Conservation (phyloP, 208 protist species). For the Wallacemonas collosoma region DNA sequence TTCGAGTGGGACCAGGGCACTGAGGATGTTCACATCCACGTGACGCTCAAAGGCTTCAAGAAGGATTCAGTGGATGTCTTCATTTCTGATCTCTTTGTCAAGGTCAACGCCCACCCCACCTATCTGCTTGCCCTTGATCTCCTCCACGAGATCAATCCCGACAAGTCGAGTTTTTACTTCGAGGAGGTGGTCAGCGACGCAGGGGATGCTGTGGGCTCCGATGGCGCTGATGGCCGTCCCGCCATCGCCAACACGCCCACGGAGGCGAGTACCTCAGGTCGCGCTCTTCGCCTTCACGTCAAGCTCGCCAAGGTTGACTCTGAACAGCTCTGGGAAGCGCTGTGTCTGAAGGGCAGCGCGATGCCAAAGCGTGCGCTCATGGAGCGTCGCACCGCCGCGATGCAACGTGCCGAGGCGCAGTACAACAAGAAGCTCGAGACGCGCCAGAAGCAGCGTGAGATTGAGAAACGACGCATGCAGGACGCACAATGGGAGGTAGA, state of each 20-base stretch:
- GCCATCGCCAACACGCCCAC: background rate
- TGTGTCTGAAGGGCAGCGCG: slow-evolving; percentile 41
- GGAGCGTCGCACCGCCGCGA: slow-evolving; percentile 64
- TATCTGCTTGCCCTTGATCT: slow-evolving; percentile 90
- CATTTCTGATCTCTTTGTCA: slow-evolving; percentile 80
- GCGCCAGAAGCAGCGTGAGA: slow-evolving; percentile 66
- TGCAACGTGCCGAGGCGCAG: slow-evolving; percentile 63
- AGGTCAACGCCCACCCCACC: slow-evolving; percentile 82
- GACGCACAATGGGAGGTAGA: slow-evolving; percentile 92
- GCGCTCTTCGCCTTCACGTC: slow-evolving; percentile 47
- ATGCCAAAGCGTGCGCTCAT: slow-evolving; percentile 47
- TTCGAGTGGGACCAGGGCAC: slow-evolving; percentile 90
- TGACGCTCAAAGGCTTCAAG: slow-evolving; percentile 80
- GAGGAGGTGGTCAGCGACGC: slow-evolving; percentile 8
- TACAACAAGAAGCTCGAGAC: slow-evolving; percentile 77
- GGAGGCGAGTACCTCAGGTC: slow-evolving; percentile 11
- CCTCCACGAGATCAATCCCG: slow-evolving; percentile 63
- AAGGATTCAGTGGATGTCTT: slow-evolving; percentile 87
- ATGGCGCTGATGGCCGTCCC: background rate
- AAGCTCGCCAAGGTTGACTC: slow-evolving; percentile 64
- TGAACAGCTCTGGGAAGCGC: slow-evolving; percentile 52
- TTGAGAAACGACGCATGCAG: slow-evolving; percentile 84
- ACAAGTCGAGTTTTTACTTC: slow-evolving; percentile 61
- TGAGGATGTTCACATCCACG: slow-evolving; percentile 67
- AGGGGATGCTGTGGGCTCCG: background rate